Evolutionary conservation across 129 eudicot genomes (phyloP).

Genomic region (Lonicera japonica): DNA sequence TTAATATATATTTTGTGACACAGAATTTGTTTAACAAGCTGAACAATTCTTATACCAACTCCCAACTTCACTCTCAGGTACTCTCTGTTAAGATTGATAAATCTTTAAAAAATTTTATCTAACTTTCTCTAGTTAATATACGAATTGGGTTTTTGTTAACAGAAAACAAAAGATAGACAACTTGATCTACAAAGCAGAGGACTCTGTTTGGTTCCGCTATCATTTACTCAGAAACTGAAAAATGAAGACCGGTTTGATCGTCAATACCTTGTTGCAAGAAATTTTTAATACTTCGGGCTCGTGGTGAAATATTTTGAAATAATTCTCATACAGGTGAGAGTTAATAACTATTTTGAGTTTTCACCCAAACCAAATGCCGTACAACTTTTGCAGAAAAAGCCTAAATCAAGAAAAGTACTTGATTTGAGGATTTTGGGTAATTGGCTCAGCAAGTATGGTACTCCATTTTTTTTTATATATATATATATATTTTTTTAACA

Average conservation of each 20-base stretch:
- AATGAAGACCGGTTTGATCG: background rate
- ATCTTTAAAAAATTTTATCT: background rate
- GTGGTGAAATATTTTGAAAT: no score
- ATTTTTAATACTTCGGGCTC: no score
- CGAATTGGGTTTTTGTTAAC: background rate
- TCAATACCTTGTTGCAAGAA: no score
- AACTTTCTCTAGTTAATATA: background rate
- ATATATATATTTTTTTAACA: no score
- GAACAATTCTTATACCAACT: constrained; percentile 7
- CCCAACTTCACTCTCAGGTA: constrained; percentile 17
- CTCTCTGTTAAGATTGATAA: background rate
- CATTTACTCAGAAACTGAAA: constrained; percentile 17
- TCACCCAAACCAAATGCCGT: no score
- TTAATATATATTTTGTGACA: background rate
- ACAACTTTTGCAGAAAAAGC: no score
- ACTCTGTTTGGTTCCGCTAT: constrained; percentile 49
- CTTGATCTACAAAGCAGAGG: constrained; percentile 33
- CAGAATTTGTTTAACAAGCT: constrained; percentile 28
- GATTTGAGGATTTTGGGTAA: no score
- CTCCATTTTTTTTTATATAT: no score
- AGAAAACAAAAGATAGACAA: constrained; percentile 19
- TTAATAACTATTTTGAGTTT: no score
- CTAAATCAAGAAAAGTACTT: no score
- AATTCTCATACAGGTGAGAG: no score
- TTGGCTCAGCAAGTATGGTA: no score